These are phyloP conservation scores for Pezicula rhizophila DNA, from an alignment of 2,329 filamentous ascomycete genomes.

Conservation along the genomic window DNA sequence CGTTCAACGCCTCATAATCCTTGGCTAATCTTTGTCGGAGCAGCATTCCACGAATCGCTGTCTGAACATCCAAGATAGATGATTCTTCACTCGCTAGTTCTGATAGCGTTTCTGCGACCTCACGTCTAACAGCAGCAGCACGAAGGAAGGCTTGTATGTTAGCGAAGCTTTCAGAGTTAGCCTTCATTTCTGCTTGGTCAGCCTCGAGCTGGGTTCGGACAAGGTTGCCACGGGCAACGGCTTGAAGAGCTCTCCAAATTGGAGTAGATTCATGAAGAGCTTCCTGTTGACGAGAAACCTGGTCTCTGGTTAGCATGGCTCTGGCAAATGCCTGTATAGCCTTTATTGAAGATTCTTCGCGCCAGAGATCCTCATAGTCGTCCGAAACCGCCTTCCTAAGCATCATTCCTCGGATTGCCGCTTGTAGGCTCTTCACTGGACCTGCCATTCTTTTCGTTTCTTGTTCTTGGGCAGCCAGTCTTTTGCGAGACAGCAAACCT, in stretches of 20 bases:
- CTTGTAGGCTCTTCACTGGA: conserved; percentile 55
- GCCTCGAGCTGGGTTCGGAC: conserved; percentile 38
- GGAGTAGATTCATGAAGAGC: conserved; percentile 44
- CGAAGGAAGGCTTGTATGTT: conserved; percentile 34
- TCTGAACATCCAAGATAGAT: conserved; percentile 48
- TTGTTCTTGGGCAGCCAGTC: conserved; percentile 47
- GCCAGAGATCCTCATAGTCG: conserved; percentile 46
- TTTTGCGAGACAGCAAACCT: conserved; percentile 59
- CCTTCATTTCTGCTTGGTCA: conserved; percentile 47
- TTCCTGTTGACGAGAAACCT: conserved; percentile 45
- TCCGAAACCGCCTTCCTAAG: conserved; percentile 48
- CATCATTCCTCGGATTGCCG: conserved; percentile 61
- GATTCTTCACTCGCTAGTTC: conserved; percentile 40
- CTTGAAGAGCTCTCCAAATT: conserved; percentile 43
- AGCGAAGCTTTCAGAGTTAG: conserved; percentile 31
- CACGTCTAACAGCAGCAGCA: conserved; percentile 47
- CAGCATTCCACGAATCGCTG: conserved; percentile 55
- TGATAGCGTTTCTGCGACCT: conserved; percentile 42
- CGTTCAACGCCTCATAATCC: conserved; percentile 49
- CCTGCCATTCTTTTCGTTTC: conserved; percentile 47
- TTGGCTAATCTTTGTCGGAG: conserved; percentile 43
- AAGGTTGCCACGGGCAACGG: conserved; percentile 36
- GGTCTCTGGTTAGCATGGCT: conserved; percentile 52
- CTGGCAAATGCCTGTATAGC: conserved; percentile 61
- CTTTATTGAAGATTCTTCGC: conserved; percentile 43